These are phyloP conservation scores for Petunia axillaris DNA, from an alignment of 257 asterid genomes.

Conservation along the genomic window DNA sequence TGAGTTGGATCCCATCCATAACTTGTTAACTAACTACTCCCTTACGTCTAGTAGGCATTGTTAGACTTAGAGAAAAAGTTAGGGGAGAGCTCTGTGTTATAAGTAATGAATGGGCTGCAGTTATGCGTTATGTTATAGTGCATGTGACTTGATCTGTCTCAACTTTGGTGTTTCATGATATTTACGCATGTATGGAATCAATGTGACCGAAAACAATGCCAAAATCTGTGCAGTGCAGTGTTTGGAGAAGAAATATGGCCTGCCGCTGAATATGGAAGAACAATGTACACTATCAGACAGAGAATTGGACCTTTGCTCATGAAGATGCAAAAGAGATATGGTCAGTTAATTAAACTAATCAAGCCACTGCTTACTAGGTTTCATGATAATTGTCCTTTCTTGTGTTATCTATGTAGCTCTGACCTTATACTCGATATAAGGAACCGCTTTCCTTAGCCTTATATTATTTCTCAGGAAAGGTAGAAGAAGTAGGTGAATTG, in stretches of 20 bases:
- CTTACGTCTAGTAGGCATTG: background rate
- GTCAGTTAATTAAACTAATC: constrained; percentile 40
- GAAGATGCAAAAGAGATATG: constrained; percentile 89
- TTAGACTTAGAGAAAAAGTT: too few species aligned
- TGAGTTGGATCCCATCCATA: background rate
- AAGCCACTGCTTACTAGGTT: background rate
- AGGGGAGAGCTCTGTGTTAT: background rate
- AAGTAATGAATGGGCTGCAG: too few species aligned
- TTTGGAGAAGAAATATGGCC: constrained; percentile 99
- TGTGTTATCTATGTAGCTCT: background rate
- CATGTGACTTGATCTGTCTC: background rate
- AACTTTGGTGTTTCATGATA: too few species aligned
- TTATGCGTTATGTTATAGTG: too few species aligned
- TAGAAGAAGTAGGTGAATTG: constrained; percentile 67
- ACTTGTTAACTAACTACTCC: background rate
- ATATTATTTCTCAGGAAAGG: constrained; percentile 58
- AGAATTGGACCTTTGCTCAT: constrained; percentile 87
- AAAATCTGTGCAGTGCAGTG: constrained; percentile 80
- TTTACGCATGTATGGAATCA: background rate
- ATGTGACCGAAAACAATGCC: constrained; percentile 32
- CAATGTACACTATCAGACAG: constrained; percentile 92
- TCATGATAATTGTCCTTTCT: background rate
- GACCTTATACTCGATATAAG: background rate
- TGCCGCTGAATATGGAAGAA: constrained; percentile 97
- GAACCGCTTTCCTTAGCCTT: background rate